Percentiles rank a stretch among this genome's conserved stretches.
Evolutionary conservation across 768 basidiomycete species (phyloP).

Genomic region (Boletus tylopilopsis): DNA sequence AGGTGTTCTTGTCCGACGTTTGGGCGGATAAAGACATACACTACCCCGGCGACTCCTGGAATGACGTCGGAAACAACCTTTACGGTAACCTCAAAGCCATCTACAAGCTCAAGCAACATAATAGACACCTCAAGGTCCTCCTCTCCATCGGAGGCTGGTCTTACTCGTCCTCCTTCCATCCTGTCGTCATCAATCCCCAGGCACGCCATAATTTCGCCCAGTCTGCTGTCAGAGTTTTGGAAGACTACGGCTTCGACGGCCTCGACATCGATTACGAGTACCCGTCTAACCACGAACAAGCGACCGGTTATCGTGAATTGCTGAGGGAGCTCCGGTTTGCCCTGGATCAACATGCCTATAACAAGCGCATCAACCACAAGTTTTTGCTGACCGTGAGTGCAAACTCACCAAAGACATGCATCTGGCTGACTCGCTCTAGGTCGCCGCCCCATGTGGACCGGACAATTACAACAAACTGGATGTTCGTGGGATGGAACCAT

Average conservation of each 20-base stretch:
- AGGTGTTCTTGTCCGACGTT: constrained; percentile 81
- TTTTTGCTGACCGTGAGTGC: constrained; percentile 71
- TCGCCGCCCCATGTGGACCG: constrained; percentile 91
- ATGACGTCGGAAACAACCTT: constrained; percentile 83
- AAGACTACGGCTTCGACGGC: constrained; percentile 92
- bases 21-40: constrained; percentile 99
- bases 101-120: constrained; percentile 82
- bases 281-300: constrained; percentile 74
- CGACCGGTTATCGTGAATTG: constrained; percentile 79
- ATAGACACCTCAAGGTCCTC: constrained; percentile 75
- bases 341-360: constrained; percentile 69
- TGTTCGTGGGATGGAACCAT: constrained; percentile 79
- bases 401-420: neutral
- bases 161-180: constrained; percentile 84
- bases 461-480: constrained; percentile 79
- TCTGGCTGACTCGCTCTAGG: constrained; percentile 39
- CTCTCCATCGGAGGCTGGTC: constrained; percentile 97
- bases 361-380: constrained; percentile 55
- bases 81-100: constrained; percentile 96
- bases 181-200: constrained; percentile 62
- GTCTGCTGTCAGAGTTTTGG: constrained; percentile 72
- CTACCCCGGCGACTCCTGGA: constrained; percentile 93
- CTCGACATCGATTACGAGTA: constrained; percentile 94
- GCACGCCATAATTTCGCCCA: constrained; percentile 76
- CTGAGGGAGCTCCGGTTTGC: constrained; percentile 70